Evolutionary conservation across 257 asterid species (phyloP), one percentile per base, ranked within the genome.

Genomic region (Ehretia macrophylla): DNA sequence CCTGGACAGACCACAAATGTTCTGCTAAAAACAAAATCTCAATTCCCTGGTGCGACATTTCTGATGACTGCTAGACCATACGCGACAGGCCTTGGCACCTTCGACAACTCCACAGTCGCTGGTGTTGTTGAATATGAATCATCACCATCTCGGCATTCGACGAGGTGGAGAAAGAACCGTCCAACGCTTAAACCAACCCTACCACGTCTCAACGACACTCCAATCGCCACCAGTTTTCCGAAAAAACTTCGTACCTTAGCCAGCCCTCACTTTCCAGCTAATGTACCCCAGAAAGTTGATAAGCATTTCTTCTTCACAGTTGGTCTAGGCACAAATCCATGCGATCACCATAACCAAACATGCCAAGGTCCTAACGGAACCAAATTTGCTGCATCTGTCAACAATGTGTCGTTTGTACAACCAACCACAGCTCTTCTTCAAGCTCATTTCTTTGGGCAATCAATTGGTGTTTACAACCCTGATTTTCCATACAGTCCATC

Each of bases 281-380:
- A 75, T 6, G 86, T 84, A 35, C 93, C 93, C 10, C 69, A 20
- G 37, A 68, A 60, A 0, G 10, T 82, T 3, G 79, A 81, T 14
- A 71, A 51, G 55, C 76, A 38, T 2, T 82, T 79, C 32, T 51
- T 75, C 44, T 84, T 84, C 83, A 81, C 93, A 0, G 58, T 79
- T 0, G 79, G 86, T 1, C 72, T 84, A 0, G 86, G 93, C 20
- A 77, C 88, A 14, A 75, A 18, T 16, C 85, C 92, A 0, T 84
- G 87, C 50, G 84, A 42, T 42, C 12, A 66, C 38, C 73, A 66
- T 35, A 68, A 62, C 72, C 53, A 59, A 32, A 72, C 79, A 8
- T 83, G 91, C 38, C 83, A 81, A 66, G 87, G 91, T 0, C 91
- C 91, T 4, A 81, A 83, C n/a, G 83, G 74, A 0, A 76, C 82